Base-by-base conservation (phyloP, 2,329 filamentous ascomycete genomes). In the Talaromyces sp. region DNA sequence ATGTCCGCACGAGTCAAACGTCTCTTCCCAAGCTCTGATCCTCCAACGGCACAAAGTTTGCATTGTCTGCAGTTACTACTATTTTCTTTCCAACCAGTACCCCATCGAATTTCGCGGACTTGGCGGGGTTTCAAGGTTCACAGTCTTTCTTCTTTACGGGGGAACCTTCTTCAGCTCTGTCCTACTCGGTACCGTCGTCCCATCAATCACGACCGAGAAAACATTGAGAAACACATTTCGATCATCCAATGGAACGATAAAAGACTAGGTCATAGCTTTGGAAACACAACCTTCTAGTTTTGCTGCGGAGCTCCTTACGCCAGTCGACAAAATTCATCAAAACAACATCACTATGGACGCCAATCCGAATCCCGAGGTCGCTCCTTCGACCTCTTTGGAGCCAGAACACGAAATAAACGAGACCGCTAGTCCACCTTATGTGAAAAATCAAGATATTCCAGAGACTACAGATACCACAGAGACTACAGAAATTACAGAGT, bases 261-360 rank as follows among this genome's bases (percentile, higher is more conserved):
- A 5, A 56, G 31, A 39, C 10, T 17, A 11, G 10, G 2, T 15
- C 33, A 39, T 25, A 39, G 5, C 52, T 37, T 11, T 56, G 33
- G 33, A 37, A 25, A 56, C 19, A 15, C 4, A n/a, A 39, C 19
- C 15, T 43, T 35, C 10, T 22, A 27, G 22, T 62, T 22, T 52
- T 27, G 47, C 27, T 43, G 25, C 60, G 27, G 39, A 39, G 22
- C 31, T 52, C 15, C 57, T 35, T n/a, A 43, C 7, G 4, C 45
- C 31, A 54, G 59, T 31, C 47, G 47, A 43, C 3, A 39, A n/a
- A 41, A 31, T 31, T 15, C 27, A 63, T 57, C 61, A 47, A 47
- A 45, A 63, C 3, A 45, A 13, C 50, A 56, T n/a, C 31, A 37
- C 22, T 45, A 66, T 66, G 64, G 64, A 66, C 35, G 13, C 52